Conservation (phyloP, 2,329 filamentous ascomycete species). For the Trichoderma sp. region DNA sequence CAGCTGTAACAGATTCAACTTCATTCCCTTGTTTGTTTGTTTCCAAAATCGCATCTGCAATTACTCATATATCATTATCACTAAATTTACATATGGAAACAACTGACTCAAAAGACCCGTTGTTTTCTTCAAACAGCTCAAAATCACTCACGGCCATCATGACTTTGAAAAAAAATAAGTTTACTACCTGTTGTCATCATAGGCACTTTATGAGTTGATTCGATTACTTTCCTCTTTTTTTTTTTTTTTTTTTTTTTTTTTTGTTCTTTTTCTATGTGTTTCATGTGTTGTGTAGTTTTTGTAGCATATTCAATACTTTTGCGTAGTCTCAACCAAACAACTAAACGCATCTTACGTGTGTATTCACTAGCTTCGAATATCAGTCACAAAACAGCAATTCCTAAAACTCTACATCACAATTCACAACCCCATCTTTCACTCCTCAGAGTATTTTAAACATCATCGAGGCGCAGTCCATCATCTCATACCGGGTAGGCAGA, state of each 20-base stretch:
- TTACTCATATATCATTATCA: neutral
- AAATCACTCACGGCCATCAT: neutral
- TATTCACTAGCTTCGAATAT: neutral
- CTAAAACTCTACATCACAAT: neutral
- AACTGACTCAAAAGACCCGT: neutral
- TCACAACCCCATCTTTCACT: neutral
- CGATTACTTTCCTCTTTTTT: no score
- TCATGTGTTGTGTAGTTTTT: neutral
- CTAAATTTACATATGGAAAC: neutral
- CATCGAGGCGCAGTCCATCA: neutral
- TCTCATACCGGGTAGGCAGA: neutral
- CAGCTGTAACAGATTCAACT: accelerated
- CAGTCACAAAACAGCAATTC: neutral
- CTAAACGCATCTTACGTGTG: neutral
- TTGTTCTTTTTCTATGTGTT: neutral
- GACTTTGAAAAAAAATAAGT: no score
- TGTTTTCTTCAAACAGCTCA: neutral
- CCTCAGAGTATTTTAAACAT: neutral
- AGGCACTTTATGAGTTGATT: neutral
- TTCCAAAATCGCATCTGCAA: neutral
- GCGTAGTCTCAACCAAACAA: neutral
- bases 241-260: neutral
- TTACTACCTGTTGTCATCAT: neutral
- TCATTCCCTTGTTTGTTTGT: no score
- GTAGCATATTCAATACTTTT: neutral